Conservation (phyloP, 345 rosid genomes). For the Pistacia integerrima region DNA sequence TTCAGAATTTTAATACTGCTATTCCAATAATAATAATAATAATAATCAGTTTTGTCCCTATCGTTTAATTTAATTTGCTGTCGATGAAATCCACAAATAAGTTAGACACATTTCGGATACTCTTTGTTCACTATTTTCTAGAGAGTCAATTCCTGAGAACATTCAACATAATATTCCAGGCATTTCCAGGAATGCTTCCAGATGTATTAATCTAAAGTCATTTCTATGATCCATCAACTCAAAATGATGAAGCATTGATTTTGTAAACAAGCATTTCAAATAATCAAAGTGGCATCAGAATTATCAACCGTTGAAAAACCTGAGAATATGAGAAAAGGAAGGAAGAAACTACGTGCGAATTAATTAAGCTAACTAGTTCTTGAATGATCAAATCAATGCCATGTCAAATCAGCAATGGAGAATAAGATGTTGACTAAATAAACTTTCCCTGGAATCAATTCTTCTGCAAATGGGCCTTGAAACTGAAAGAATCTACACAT, state of each 20-base stretch:
- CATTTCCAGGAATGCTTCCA: background rate
- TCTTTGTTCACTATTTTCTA: too few species aligned
- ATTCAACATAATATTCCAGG: background rate
- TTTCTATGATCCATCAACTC: background rate
- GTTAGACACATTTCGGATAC: background rate
- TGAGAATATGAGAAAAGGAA: background rate
- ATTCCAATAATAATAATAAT: background rate
- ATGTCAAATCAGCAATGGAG: constrained; percentile 5
- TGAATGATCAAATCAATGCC: background rate
- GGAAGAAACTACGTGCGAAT: too few species aligned
- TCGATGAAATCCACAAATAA: background rate
- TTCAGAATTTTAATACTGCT: background rate
- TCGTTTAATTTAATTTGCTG: background rate
- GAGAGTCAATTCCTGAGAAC: too few species aligned
- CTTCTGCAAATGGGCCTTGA: too few species aligned
- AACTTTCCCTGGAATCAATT: too few species aligned
- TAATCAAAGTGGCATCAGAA: constrained; percentile 6
- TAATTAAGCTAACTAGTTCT: background rate
- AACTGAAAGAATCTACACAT: too few species aligned
- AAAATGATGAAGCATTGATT: background rate
- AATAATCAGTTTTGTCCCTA: background rate
- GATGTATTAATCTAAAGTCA: background rate
- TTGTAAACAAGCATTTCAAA: background rate
- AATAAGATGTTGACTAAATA: constrained; percentile 5
- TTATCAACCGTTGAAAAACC: constrained; percentile 3